phyloP scores from a whole-genome alignment of 2,329 filamentous ascomycete species.

The Plectosphaerella sp. region DNA sequence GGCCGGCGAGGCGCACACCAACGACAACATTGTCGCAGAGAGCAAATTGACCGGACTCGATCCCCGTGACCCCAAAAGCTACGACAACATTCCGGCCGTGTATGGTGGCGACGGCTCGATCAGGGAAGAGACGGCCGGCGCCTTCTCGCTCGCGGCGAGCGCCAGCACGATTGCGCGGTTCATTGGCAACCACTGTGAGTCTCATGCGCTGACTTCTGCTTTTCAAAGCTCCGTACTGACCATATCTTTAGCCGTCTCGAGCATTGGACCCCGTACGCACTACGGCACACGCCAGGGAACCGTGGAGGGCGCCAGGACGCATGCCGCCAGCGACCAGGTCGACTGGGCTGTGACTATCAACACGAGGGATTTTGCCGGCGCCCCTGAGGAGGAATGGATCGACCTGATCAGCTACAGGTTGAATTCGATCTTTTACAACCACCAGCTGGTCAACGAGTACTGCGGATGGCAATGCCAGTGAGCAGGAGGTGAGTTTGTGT shows the following conservation, averaged over 20 bases:
- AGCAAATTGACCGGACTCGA: constrained; percentile 7
- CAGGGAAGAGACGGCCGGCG: constrained; percentile 8
- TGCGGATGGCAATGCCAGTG: background rate
- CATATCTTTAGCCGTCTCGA: constrained; percentile 1
- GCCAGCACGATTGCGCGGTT: constrained; percentile 7
- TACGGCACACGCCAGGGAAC: background rate
- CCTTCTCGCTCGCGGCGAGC: constrained; percentile 8
- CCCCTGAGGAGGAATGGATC: background rate
- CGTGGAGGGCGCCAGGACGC: constrained; percentile 1
- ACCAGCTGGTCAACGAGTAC: background rate
- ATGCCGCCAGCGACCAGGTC: constrained; percentile 1
- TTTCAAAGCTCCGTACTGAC: background rate
- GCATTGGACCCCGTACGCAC: constrained; percentile 1
- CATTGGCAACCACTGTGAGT: constrained; percentile 6
- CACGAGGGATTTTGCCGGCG: constrained; percentile 3
- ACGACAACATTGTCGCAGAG: constrained; percentile 10
- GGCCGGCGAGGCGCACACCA: constrained; percentile 2
- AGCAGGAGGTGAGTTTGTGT: no score
- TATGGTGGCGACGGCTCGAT: constrained; percentile 12
- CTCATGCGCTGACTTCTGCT: background rate
- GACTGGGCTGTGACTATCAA: constrained; percentile 8
- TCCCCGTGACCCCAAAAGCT: constrained; percentile 1
- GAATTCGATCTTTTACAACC: background rate
- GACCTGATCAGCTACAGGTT: background rate
- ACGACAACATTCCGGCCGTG: background rate